Conservation (phyloP, 1,139 yeast species). For the Kodamaea derodonti region DNA sequence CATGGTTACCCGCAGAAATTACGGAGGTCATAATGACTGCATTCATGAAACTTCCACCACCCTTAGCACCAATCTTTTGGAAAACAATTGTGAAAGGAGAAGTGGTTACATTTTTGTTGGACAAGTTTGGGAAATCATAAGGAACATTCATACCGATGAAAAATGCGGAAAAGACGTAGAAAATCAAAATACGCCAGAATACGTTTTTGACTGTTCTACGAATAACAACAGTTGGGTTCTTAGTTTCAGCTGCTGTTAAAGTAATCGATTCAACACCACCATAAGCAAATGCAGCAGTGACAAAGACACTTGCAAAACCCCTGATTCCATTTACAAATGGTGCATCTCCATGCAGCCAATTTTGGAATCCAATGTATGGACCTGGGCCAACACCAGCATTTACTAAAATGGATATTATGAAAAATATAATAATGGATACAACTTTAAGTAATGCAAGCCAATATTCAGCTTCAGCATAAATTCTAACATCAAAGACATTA, state of each 20-base stretch:
- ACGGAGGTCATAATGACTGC: slow-evolving; percentile 43
- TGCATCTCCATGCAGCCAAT: slow-evolving; percentile 38
- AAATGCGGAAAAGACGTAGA: slow-evolving; percentile 39
- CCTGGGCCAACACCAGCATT: slow-evolving; percentile 29
- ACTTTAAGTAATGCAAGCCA: slow-evolving; percentile 38
- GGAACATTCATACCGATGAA: slow-evolving; percentile 46
- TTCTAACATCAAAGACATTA: slow-evolving; percentile 51
- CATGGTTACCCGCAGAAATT: slow-evolving; percentile 47
- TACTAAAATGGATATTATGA: slow-evolving; percentile 35
- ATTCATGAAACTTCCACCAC: slow-evolving; percentile 42
- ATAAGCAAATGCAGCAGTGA: slow-evolving; percentile 61
- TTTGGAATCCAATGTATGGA: slow-evolving; percentile 37
- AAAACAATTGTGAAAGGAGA: slow-evolving; percentile 67
- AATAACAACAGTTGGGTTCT: slow-evolving; percentile 54
- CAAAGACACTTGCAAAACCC: slow-evolving; percentile 38
- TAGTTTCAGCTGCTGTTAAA: slow-evolving; percentile 64
- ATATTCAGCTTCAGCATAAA: slow-evolving; percentile 45
- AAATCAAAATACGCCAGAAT: slow-evolving; percentile 46
- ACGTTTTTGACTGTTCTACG: slow-evolving; percentile 58
- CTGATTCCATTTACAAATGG: slow-evolving; percentile 40
- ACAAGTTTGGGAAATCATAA: slow-evolving; percentile 36
- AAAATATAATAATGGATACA: slow-evolving; percentile 36
- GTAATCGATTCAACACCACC: slow-evolving; percentile 68
- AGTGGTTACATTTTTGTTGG: slow-evolving; percentile 43
- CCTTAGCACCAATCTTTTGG: slow-evolving; percentile 48